Conservation (phyloP, 2,329 filamentous ascomycete genomes). For the Neurospora sp. region DNA sequence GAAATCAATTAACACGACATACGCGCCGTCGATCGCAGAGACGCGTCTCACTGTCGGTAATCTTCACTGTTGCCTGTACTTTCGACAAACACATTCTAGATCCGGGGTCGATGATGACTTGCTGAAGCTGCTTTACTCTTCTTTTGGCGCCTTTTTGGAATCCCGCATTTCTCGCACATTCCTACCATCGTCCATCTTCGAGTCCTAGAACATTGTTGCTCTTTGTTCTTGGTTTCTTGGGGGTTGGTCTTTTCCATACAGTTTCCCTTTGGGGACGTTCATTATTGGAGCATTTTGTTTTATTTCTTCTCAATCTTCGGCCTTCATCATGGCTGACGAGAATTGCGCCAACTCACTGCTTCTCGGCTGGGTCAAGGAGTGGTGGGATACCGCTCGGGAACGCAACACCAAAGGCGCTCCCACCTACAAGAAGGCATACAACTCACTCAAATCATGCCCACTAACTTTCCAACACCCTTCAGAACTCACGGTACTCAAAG, state of each 20-base stretch:
- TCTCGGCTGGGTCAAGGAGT: conserved; percentile 67
- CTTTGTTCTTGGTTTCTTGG: background rate
- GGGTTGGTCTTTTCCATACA: no score
- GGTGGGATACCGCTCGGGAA: conserved; percentile 60
- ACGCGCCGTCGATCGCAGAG: background rate
- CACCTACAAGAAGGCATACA: conserved; percentile 68
- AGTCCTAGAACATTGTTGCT: background rate
- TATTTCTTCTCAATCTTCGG: background rate
- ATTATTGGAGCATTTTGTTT: background rate
- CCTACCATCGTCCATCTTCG: background rate
- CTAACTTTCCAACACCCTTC: conserved; percentile 62
- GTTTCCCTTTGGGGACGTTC: no score
- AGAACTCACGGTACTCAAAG: conserved; percentile 62
- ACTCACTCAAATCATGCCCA: conserved; percentile 68
- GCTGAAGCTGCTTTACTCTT: background rate
- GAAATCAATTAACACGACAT: background rate
- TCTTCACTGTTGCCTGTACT: background rate
- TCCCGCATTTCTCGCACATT: background rate
- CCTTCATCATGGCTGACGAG: conserved; percentile 17
- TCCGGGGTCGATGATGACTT: background rate
- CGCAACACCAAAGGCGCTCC: conserved; percentile 60
- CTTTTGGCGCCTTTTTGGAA: background rate
- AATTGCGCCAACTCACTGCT: conserved; percentile 60
- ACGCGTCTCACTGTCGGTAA: background rate
- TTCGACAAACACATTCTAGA: background rate